phyloP scores from a whole-genome alignment of 257 asterid species.

The Solanum bulbocastanum region DNA sequence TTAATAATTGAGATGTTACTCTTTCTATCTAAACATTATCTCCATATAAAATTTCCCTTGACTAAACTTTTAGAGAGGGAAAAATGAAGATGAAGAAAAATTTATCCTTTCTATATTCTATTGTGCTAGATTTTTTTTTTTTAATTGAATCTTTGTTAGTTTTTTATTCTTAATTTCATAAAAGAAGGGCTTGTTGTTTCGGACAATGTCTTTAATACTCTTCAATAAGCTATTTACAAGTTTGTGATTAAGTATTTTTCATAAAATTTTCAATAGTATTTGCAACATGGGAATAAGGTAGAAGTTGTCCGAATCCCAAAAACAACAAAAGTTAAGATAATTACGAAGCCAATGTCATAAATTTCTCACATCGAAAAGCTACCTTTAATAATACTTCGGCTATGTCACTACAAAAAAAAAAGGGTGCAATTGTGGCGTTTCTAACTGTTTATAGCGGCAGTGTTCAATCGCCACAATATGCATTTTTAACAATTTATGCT shows the following conservation, averaged over 20 bases:
- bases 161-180: no score
- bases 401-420: not conserved
- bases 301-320: not conserved
- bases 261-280: not conserved
- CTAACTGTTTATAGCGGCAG: no score
- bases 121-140: not conserved
- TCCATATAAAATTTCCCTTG: not conserved
- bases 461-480: no score
- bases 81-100: not conserved
- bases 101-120: not conserved
- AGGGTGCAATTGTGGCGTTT: no score
- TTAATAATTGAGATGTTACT: not conserved
- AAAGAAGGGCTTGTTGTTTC: not conserved
- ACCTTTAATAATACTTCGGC: not conserved
- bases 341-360: not conserved
- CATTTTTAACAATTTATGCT: no score
- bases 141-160: no score
- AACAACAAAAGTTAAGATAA: not conserved
- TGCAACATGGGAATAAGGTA: not conserved
- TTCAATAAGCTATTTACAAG: not conserved
- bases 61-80: not conserved
- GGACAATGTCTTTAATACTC: not conserved
- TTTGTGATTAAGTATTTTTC: not conserved
- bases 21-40: not conserved
- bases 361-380: not conserved